These are phyloP conservation scores for Cryptococcus sp. DNA, from an alignment of 1,284 basidiomycete species.

Conservation along the genomic window DNA sequence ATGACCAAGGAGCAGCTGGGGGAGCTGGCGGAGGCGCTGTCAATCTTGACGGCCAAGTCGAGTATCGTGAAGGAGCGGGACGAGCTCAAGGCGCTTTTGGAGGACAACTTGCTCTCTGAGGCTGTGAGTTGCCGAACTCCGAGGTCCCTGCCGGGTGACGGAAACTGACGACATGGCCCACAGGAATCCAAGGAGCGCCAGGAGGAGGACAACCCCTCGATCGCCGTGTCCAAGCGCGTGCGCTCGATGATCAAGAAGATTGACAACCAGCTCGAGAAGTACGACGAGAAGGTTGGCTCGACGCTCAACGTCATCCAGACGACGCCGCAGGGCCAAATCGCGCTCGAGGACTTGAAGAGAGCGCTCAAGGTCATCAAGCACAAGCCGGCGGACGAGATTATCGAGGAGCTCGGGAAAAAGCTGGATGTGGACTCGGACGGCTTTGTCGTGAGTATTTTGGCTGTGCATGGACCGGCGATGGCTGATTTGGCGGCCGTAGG, in stretches of 20 bases:
- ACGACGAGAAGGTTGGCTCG: conserved; percentile 84
- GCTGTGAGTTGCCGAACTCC: conserved; percentile 56
- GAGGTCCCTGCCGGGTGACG: background rate
- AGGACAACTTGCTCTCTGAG: conserved; percentile 84
- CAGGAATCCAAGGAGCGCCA: conserved; percentile 50
- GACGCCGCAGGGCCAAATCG: conserved; percentile 87
- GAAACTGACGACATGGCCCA: background rate
- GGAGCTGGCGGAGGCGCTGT: conserved; percentile 88
- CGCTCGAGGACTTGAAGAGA: conserved; percentile 82
- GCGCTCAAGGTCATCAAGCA: conserved; percentile 93
- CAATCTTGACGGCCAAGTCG: conserved; percentile 90
- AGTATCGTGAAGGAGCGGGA: conserved; percentile 93
- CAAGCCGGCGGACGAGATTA: conserved; percentile 66
- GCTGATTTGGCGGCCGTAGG: conserved; percentile 24
- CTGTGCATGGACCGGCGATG: background rate
- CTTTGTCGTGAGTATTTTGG: conserved; percentile 63
- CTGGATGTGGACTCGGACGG: conserved; percentile 95
- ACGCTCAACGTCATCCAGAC: conserved; percentile 92
- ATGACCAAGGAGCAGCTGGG: conserved; percentile 97
- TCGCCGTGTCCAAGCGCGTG: conserved; percentile 83
- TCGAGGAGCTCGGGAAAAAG: conserved; percentile 74
- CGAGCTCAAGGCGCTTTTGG: conserved; percentile 82
- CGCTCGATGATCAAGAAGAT: conserved; percentile 94
- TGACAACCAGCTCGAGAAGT: conserved; percentile 86
- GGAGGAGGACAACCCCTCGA: conserved; percentile 45